A percentile compares a stretch with the other conserved stretches of the same genome.
phyloP scores from a whole-genome alignment of 2,329 filamentous ascomycete species.

The Botrytis aclada region DNA sequence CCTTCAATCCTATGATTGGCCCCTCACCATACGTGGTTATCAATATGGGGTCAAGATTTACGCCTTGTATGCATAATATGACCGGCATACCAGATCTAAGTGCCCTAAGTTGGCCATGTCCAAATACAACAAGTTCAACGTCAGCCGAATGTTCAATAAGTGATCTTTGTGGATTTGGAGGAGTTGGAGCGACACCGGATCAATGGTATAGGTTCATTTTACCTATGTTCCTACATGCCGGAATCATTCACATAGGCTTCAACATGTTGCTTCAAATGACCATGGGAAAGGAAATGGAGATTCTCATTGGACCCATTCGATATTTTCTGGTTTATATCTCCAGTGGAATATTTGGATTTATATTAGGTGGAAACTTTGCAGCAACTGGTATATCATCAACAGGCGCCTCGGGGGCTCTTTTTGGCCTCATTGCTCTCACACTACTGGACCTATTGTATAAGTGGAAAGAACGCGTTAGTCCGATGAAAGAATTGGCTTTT shows the following conservation, averaged over 20 bases:
- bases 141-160: slow-evolving; percentile 67
- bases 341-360: slow-evolving; percentile 91
- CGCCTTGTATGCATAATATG: slow-evolving; percentile 91
- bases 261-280: slow-evolving; percentile 91
- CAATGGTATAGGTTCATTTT: slow-evolving; percentile 97
- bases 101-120: slow-evolving; percentile 69
- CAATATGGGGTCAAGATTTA: slow-evolving; percentile 93
- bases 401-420: slow-evolving; percentile 85
- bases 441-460: slow-evolving; percentile 90
- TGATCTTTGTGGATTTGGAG: slow-evolving; percentile 75
- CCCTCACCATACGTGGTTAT: slow-evolving; percentile 87
- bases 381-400: slow-evolving; percentile 77
- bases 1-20: slow-evolving; percentile 96
- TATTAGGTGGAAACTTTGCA: slow-evolving; percentile 91
- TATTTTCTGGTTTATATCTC: slow-evolving; percentile 88
- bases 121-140: slow-evolving; percentile 65
- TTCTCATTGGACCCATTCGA: slow-evolving; percentile 80
- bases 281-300: slow-evolving; percentile 88
- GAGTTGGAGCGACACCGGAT: slow-evolving; percentile 60
- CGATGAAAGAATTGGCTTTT: slow-evolving; percentile 81
- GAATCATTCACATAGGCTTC: slow-evolving; percentile 91
- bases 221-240: slow-evolving; percentile 93
- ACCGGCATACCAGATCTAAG: slow-evolving; percentile 56
- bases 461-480: slow-evolving; percentile 75
- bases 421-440: slow-evolving; percentile 85